Evolutionary conservation across 352 stramenopile genomes (phyloP).

Genomic region (Chrysophaeum taylorii): DNA sequence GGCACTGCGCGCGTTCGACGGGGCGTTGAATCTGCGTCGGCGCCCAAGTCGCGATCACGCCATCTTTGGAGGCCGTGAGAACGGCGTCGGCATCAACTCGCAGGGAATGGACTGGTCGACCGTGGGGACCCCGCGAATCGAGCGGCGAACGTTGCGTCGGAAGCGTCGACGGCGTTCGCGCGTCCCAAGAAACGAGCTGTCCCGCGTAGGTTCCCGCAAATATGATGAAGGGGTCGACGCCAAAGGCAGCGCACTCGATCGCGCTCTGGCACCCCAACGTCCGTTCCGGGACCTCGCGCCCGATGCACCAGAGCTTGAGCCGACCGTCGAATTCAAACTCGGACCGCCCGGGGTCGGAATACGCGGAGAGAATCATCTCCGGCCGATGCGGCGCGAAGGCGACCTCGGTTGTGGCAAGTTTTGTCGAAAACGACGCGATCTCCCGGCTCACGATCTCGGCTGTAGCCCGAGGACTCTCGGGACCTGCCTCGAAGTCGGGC

Average conservation of each 20-base stretch:
- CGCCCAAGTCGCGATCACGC: background rate
- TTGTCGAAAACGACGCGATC: no score
- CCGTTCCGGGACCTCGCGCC: background rate
- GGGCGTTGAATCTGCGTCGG: background rate
- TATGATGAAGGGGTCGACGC: background rate
- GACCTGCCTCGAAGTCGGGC: background rate
- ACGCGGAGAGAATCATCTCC: background rate
- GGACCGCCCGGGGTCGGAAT: no score
- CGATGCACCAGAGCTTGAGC: background rate
- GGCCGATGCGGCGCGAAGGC: background rate
- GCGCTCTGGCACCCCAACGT: background rate
- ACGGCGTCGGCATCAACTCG: background rate
- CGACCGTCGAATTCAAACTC: background rate
- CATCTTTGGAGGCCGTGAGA: background rate
- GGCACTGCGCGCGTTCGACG: background rate
- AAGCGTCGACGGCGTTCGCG: background rate
- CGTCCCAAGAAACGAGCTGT: conserved; percentile 1
- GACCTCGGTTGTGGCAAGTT: no score
- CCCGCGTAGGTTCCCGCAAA: background rate
- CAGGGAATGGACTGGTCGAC: background rate
- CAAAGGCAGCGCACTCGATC: background rate
- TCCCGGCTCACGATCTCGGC: background rate
- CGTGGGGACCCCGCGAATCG: background rate
- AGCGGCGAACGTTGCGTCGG: background rate
- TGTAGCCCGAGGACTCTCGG: no score